Base-by-base conservation (phyloP, 2,329 filamentous ascomycete species). In the Colletotrichum lupini region DNA sequence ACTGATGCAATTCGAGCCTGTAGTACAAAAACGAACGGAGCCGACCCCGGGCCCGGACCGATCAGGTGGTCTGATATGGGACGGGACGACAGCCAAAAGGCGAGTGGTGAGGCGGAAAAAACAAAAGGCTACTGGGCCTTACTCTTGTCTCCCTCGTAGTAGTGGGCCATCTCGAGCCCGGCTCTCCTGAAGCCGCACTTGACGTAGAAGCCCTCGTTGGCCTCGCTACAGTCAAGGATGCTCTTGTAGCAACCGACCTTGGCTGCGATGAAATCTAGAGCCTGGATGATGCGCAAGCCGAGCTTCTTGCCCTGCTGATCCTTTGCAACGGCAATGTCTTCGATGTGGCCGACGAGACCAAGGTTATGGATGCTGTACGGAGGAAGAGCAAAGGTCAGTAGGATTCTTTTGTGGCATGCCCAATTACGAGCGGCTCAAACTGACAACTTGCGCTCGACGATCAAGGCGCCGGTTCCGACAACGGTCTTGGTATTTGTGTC, bases 271-370 rank as follows among this genome's bases (percentile, higher is more conserved):
- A 89, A 93, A 84, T 98, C 95, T 80, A 99, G 89, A 8, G 96
- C 95, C 85, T 98, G 94, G 79, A 98, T 98, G 77, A 98, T 93
- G 77, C 95, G 90, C 80, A 98, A 86, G 5, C 97, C 97, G 56
- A 98, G 88, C 86, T 98, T 98, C 90, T 98, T 98, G 77, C 97
- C 97, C 84, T 98, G 97, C 85, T 98, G 95, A 79, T 97, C 94
- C 85, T 95, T 95, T 76, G 94, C 92, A 49, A 99, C 95, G 22
- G 96, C 95, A 81, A 99, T 98, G 82, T 99, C 97, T 83, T 98
- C 97, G 83, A 98, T 98, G 84, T 98, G 97, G 14, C 96, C 97
- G 30, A 98, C 96, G 26, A 92, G 86, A 63, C 94, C 94, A 57
- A 97, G 89, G 77, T 90, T 91, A 82, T 96, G 94, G 78, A 97